These are phyloP conservation scores for Oxyria digyna DNA, from an alignment of 148 eudicot species.

Conservation along the genomic window DNA sequence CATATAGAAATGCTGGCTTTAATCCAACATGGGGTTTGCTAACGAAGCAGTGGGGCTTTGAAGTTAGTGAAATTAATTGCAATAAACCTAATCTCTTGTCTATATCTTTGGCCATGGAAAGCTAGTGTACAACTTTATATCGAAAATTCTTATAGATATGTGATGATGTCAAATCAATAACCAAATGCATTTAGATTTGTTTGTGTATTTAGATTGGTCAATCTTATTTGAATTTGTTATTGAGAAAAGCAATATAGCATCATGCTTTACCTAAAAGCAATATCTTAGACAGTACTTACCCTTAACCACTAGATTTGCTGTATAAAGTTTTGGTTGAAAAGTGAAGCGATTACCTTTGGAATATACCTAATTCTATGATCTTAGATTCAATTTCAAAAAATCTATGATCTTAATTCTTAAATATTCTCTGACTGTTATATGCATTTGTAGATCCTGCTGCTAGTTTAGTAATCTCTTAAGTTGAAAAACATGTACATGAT, in stretches of 20 bases:
- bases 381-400: not conserved
- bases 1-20: not conserved
- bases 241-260: not conserved
- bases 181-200: not conserved
- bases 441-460: no score
- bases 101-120: not conserved
- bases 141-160: not conserved
- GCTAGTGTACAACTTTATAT: not conserved
- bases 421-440: no score
- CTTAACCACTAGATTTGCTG: not conserved
- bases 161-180: constrained; percentile 3
- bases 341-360: not conserved
- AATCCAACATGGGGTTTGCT: constrained; percentile 3
- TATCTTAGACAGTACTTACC: not conserved
- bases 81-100: constrained; percentile 2
- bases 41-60: constrained; percentile 12
- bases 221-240: constrained; percentile 7
- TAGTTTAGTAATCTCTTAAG: not conserved
- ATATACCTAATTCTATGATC: not conserved
- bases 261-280: constrained; percentile 13
- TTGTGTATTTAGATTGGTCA: constrained; percentile 4
- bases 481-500: not conserved
- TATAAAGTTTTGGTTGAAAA: not conserved
- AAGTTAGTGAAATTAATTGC: constrained; percentile 18
- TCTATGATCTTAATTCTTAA: not conserved